These are phyloP conservation scores for Colletotrichum liaoningense DNA, from an alignment of 2,329 filamentous ascomycete genomes.

Conservation along the genomic window DNA sequence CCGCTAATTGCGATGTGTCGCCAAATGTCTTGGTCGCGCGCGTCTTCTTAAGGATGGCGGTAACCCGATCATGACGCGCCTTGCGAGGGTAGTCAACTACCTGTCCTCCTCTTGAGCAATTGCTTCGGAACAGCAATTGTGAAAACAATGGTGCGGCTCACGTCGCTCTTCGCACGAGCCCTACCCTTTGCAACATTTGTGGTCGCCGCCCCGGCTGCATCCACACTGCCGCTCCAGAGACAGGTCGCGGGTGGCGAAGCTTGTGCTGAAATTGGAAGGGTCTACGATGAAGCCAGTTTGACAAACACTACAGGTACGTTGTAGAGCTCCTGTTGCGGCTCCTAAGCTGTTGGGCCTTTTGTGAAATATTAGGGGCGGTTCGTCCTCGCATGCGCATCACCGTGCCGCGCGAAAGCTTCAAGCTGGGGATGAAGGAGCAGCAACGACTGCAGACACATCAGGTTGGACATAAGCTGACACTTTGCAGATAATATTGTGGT, in stretches of 20 bases:
- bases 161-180: background rate
- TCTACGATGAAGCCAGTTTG: background rate
- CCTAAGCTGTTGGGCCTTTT: too few relatives aligned
- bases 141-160: background rate
- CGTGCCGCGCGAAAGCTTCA: too few relatives aligned
- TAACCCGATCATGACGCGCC: background rate
- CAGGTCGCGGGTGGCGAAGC: background rate
- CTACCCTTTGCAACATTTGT: background rate
- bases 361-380: too few relatives aligned
- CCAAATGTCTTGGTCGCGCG: background rate
- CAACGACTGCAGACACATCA: too few relatives aligned
- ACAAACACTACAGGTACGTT: background rate
- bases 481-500: background rate
- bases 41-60: background rate
- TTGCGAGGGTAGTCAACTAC: too few relatives aligned
- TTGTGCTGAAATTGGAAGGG: conserved; percentile 13
- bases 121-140: too few relatives aligned
- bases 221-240: background rate
- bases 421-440: too few relatives aligned
- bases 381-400: too few relatives aligned
- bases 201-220: conserved; percentile 3
- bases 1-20: background rate
- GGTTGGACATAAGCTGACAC: background rate
- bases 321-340: rapidly evolving
- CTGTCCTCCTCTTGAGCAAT: too few relatives aligned